Evolutionary conservation across 768 basidiomycete species (phyloP), one percentile per base, ranked within the genome.

Genomic region (Calocybe gangraenosa): DNA sequence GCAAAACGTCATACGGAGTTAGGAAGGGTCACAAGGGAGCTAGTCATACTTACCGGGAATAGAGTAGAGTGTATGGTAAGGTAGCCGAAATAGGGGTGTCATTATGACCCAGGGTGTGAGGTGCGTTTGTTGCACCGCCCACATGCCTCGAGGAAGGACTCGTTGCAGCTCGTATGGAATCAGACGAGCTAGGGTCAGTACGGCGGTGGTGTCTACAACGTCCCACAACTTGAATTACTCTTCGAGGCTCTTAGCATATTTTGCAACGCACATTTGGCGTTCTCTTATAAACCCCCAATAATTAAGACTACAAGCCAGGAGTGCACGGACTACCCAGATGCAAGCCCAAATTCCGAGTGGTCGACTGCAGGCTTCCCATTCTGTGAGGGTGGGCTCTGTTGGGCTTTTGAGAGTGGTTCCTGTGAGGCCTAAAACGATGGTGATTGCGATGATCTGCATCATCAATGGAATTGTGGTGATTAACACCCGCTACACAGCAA

Each of bases 291-390:
- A 87, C 33, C 75, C 74, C 84, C 84, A 86, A 49, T 73, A 72
- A 1, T 77, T 67, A 41, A 85, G 54, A 20, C 57, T 53, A 30
- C 70, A 65, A 7, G 78, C 75, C 28, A 84, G 54, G 9, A 68
- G 57, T 1, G 75, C 75, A 41, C 81, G 69, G 15, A 71, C 65
- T 19, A 81, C 59, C 85, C 85, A 87, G 3, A 87, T 64, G 28
- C 71, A 68, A 41, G 81, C 75, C 85, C 84, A 87, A 2, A 69
- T 64, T 5, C 86, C 85, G 19, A 87, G 60, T 7, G 85, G 84
- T 14, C 78, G 72, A 35, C 69, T 69, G 51, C 85, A 87, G 0
- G 81, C 81, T 19, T 64, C 53, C 70, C 84, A 84, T 63, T 87
- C 84, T 38, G 69, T 73, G 32, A 66, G 42, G 3, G 45, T 50